These are phyloP conservation scores for Penicillium paradoxum DNA, from an alignment of 495 filamentous ascomycete species.

Conservation along the genomic window DNA sequence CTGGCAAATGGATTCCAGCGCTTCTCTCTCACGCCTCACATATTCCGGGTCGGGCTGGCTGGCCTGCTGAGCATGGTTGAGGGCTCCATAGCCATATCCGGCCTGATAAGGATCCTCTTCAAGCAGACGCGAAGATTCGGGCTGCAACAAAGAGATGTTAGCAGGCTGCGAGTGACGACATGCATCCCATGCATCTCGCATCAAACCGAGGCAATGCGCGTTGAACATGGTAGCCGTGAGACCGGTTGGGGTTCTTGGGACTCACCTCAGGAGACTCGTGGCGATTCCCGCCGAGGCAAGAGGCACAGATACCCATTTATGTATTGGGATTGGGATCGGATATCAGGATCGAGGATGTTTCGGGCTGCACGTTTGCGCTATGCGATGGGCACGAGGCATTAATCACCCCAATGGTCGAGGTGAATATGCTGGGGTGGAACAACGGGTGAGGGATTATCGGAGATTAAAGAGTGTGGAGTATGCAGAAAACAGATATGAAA, in stretches of 20 bases:
- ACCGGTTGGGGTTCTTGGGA: not conserved
- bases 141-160: conserved; percentile 27
- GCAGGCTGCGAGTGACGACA: conserved; percentile 5
- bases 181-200: conserved; percentile 12
- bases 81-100: conserved; percentile 44
- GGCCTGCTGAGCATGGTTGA: conserved; percentile 34
- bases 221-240: conserved; percentile 10
- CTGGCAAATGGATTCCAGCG: conserved; percentile 50
- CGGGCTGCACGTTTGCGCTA: conserved; percentile 10
- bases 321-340: not conserved
- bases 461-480: conserved; percentile 16
- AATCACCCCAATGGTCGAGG: conserved; percentile 19
- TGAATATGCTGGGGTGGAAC: conserved; percentile 8
- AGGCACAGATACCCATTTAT: conserved; percentile 50
- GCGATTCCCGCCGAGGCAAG: conserved; percentile 46
- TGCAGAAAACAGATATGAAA: conserved; percentile 12
- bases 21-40: conserved; percentile 47
- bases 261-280: conserved; percentile 45
- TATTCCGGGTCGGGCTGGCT: conserved; percentile 47
- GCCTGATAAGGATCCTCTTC: conserved; percentile 49
- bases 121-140: conserved; percentile 49
- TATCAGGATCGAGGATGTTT: conserved; percentile 1
- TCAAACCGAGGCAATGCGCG: conserved; percentile 14
- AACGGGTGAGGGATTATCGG: not conserved
- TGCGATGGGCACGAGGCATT: conserved; percentile 26